A percentile compares a stretch with the other conserved stretches of the same genome.
Evolutionary conservation across 345 rosid species (phyloP).

Genomic region (Anacardium occidentale): DNA sequence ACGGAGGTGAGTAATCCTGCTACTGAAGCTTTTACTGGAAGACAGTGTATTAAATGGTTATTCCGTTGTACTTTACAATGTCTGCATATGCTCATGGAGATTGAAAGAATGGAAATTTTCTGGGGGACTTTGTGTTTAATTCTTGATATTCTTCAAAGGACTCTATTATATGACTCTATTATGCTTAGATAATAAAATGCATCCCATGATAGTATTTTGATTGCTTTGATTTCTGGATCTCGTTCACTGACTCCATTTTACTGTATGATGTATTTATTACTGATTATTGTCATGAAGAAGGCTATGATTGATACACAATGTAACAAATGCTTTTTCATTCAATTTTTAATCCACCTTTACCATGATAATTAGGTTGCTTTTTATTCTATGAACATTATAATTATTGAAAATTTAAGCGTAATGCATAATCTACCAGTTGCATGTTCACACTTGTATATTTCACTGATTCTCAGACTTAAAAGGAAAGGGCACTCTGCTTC

Average conservation of each 20-base stretch:
- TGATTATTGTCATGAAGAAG: background rate
- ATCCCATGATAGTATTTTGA: background rate
- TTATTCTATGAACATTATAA: background rate
- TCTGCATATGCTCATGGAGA: background rate
- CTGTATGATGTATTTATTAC: background rate
- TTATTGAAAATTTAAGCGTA: background rate
- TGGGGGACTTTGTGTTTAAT: background rate
- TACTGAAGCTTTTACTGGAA: background rate
- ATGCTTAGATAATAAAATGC: background rate
- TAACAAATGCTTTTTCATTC: background rate
- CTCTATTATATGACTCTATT: background rate
- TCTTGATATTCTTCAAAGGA: conserved; percentile 7
- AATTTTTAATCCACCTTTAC: background rate
- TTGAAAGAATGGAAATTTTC: background rate
- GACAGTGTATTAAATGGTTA: conserved; percentile 1
- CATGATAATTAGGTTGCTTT: background rate
- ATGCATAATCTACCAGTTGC: background rate
- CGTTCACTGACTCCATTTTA: background rate
- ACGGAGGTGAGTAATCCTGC: conserved; percentile 58
- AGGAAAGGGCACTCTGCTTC: too few species aligned
- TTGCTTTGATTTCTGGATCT: background rate
- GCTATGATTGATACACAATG: background rate
- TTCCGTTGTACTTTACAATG: background rate
- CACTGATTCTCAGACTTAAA: too few species aligned
- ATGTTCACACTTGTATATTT: background rate